phyloP scores from a whole-genome alignment of 1,139 yeast genomes.

The Yamadazyma dushanensis region DNA sequence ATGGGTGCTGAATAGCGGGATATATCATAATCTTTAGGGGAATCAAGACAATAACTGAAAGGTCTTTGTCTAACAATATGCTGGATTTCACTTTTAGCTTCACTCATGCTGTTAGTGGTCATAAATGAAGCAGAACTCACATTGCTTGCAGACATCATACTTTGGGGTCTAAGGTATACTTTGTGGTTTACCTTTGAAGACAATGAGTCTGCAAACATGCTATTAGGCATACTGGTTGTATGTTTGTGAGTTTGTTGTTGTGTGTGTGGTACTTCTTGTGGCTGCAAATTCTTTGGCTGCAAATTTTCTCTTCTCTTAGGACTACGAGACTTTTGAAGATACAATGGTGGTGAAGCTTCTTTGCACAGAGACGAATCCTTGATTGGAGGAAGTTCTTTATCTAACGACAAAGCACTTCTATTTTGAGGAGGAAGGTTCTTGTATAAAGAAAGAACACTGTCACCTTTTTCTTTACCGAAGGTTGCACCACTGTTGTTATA shows the following conservation, averaged over 20 bases:
- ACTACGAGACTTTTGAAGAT: not conserved
- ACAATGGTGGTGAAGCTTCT: not conserved
- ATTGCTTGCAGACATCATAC: slow-evolving; percentile 12
- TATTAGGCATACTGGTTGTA: slow-evolving; percentile 2
- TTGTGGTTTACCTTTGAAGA: too few relatives aligned
- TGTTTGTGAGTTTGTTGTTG: too few relatives aligned
- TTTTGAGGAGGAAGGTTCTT: not conserved
- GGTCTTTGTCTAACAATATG: slow-evolving; percentile 30
- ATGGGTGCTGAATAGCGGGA: slow-evolving; percentile 28
- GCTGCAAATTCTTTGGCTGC: slow-evolving; percentile 1
- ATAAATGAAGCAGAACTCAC: slow-evolving; percentile 11
- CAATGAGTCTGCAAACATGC: too few relatives aligned
- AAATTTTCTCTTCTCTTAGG: not conserved
- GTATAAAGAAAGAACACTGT: slow-evolving; percentile 4
- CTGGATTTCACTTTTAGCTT: slow-evolving; percentile 22
- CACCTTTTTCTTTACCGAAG: not conserved
- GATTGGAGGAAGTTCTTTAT: slow-evolving; percentile 9
- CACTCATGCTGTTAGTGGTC: slow-evolving; percentile 14
- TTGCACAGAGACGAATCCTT: not conserved
- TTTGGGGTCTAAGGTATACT: slow-evolving; percentile 9
- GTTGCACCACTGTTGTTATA: not conserved
- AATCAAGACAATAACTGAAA: slow-evolving; percentile 34
- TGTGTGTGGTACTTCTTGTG: too few relatives aligned
- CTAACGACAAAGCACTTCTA: slow-evolving; percentile 6
- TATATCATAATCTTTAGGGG: slow-evolving; percentile 30